Evolutionary conservation across 2,329 filamentous ascomycete genomes (phyloP).

Genomic region (Eurotiales sp.): DNA sequence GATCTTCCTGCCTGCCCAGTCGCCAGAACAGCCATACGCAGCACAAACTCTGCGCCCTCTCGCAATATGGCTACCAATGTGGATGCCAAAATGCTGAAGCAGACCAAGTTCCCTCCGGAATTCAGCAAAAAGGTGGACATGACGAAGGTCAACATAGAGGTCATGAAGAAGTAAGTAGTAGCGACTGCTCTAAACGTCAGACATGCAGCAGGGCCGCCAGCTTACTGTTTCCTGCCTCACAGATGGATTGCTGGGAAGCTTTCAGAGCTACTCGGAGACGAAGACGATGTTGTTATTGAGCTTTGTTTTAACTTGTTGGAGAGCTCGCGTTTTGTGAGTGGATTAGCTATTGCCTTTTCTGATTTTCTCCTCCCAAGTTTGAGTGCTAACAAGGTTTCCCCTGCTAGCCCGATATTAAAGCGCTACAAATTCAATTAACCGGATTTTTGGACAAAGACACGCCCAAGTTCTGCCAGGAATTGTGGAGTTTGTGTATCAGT

Average conservation of each 20-base stretch:
- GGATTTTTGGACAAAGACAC: constrained; percentile 95
- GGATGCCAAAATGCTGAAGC: constrained; percentile 82
- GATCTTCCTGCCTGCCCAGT: neutral
- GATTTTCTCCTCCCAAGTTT: neutral
- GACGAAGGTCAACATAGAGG: constrained; percentile 91
- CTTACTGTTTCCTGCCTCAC: constrained; percentile 14
- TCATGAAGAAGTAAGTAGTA: constrained; percentile 83
- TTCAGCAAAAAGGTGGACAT: constrained; percentile 97
- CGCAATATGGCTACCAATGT: constrained; percentile 72
- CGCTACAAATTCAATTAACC: constrained; percentile 87
- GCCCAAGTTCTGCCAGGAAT: constrained; percentile 80
- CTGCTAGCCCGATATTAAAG: constrained; percentile 91
- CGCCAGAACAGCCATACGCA: neutral
- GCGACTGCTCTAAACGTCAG: neutral
- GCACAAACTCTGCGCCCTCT: neutral
- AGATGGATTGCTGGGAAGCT: constrained; percentile 95
- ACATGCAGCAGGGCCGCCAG: neutral
- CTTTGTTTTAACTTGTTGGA: constrained; percentile 70
- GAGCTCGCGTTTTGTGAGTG: constrained; percentile 68
- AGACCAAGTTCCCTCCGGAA: constrained; percentile 89
- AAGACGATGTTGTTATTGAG: constrained; percentile 95
- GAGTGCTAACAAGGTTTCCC: constrained; percentile 20
- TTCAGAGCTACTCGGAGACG: constrained; percentile 79
- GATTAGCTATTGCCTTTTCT: neutral
- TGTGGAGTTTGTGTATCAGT: constrained; percentile 89